Conservation (phyloP, 2,329 filamentous ascomycete genomes). For the Trichoderma sp. region DNA sequence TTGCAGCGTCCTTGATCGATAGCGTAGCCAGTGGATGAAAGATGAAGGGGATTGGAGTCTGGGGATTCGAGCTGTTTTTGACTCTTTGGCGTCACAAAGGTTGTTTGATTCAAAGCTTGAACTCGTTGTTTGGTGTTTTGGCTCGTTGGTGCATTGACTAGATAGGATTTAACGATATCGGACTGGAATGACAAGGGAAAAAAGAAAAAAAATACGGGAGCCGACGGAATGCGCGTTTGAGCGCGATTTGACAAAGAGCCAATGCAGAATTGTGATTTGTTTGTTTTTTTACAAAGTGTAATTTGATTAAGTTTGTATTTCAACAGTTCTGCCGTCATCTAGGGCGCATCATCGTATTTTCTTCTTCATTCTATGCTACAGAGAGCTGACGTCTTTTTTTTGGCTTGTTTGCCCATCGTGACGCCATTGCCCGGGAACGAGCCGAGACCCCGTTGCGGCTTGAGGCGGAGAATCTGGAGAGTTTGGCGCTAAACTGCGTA, state of each 20-base stretch:
- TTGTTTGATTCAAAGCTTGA: background rate
- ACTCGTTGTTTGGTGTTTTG: background rate
- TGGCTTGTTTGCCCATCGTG: background rate
- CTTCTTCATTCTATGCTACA: background rate
- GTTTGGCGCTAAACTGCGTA: too few relatives aligned
- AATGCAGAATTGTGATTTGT: background rate
- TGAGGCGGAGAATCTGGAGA: background rate
- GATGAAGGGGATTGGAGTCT: background rate
- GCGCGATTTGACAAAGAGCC: background rate
- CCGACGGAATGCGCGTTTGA: slow-evolving; percentile 20
- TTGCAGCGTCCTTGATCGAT: slow-evolving; percentile 25
- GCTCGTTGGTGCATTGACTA: background rate
- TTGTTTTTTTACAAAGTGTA: background rate
- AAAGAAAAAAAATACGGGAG: background rate
- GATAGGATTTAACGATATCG: background rate
- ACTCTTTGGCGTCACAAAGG: too few relatives aligned
- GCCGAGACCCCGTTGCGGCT: background rate
- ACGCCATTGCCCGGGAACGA: background rate
- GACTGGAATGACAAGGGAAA: background rate
- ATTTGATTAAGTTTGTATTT: background rate
- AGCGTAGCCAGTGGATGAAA: background rate
- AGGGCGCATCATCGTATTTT: background rate
- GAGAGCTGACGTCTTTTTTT: background rate
- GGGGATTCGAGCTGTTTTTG: background rate
- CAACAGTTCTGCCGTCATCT: background rate